Base-by-base conservation (phyloP, 2,329 filamentous ascomycete genomes). In the Fusarium sp. region DNA sequence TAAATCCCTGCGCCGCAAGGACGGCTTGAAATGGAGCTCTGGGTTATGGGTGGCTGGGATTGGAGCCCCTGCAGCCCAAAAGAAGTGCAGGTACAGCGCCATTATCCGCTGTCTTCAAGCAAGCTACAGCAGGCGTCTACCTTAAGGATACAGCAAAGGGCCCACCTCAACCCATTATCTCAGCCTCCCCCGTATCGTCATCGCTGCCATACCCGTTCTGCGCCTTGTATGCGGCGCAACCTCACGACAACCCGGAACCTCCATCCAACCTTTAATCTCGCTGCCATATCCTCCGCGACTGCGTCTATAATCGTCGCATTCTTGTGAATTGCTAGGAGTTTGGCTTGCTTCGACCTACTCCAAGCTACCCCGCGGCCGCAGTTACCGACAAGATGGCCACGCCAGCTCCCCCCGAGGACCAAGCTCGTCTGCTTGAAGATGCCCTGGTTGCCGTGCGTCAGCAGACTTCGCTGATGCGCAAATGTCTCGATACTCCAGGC, bases 391-490 rank as follows among this genome's bases (percentile, higher is more conserved):
- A 68, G 66, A 83, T 83, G 81, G 82, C 84, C 66, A 84, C 84
- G 62, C 88, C 90, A 76, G 86, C 88, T 75, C 86, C 87, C 77
- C 86, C 90, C 73, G 92, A 94, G 82, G 92, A 94, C 83, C 92
- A 91, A 88, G 93, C 93, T 77, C 92, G 94, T 77, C 89, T 99
- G 84, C 91, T 99, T 75, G 96, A 99, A 84, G 96, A 99, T 91
- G 96, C 97, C 78, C 86, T 98, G 82, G 89, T 92, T 67, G 95
- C 97, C 55, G 97, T 99, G 82, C 93, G 95, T 83, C 95, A 98
- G 84, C 97, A 99, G 88, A 96, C 95, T 63, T 89, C 90, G 77
- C 88, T 97, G 80, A 99, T 99, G 96, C 94, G 95, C 84, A 95
- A 97, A 85, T 98, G 94, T 77, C 88, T 99, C 66, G 97, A 99